Base-by-base conservation (phyloP, 1,139 yeast genomes). In the Debaryomyces coudertii region DNA sequence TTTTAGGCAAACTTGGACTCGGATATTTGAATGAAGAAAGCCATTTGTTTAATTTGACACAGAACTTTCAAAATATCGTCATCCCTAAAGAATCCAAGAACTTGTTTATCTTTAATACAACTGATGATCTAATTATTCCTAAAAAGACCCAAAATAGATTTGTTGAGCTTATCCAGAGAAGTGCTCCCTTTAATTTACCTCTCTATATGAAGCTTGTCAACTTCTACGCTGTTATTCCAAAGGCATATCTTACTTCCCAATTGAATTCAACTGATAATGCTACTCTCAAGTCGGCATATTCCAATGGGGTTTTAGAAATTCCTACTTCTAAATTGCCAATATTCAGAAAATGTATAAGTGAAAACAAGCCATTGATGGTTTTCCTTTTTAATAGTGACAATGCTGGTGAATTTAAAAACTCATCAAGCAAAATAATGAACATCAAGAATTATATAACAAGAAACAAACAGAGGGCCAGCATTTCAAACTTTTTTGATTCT, bases 111-210 rank as follows among this genome's bases (percentile, higher is more conserved):
- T 70, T 68, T 56, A 71, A 72, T 51, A 61, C 71, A 3, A 54
- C 62, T 1, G 55, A 58, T 8, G 36, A 56, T 0, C 43, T 55
- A 27, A 44, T 48, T 4, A 31, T 56, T 12, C 63, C 63, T 20
- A 40, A 53, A 18, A 30, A 38, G 20, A 20, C 29, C 5, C 31
- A 24, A 11, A 36, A 36, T 30, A 43, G 30, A 15, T 41, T 45
- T 40, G 45, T 37, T 14, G 35, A 44, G 16, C 45, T 47, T 36
- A 29, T 47, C 20, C 58, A 52, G n/a, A 50, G 49, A n/a, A 48
- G 63, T 1, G 60, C 69, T 2, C 78, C 78, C 0, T 73, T 73
- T 51, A 51, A 53, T 16, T 55, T 72, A 16, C 77, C 78, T 8
- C 50, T 56, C 11, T 57, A 58, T 38, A 55, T 68, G 47, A 55